These are phyloP conservation scores for Vaccinium myrtillus DNA, from an alignment of 148 eudicot genomes.

Conservation along the genomic window DNA sequence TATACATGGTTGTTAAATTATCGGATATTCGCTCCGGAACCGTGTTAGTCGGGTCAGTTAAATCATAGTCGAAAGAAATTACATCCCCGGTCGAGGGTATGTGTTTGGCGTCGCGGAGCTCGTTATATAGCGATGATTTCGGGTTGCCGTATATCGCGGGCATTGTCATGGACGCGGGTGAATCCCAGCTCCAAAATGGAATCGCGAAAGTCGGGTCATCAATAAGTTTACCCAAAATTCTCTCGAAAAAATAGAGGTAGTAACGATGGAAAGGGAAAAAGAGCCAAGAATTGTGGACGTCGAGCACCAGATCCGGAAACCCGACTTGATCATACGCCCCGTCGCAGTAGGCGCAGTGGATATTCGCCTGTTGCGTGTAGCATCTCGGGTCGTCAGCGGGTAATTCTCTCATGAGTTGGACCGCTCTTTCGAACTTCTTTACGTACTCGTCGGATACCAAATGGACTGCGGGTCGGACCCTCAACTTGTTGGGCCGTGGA, in stretches of 20 bases:
- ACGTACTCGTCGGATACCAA: conserved; percentile 40
- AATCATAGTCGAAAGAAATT: conserved; percentile 54
- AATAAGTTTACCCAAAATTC: conserved; percentile 53
- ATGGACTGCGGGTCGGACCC: conserved; percentile 71
- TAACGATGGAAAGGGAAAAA: conserved; percentile 81
- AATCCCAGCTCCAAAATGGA: conserved; percentile 86
- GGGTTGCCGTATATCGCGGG: conserved; percentile 45
- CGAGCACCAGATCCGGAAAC: conserved; percentile 52
- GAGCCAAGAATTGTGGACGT: conserved; percentile 81
- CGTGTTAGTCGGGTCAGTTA: conserved; percentile 22
- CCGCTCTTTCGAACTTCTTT: conserved; percentile 47
- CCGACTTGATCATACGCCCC: conserved; percentile 83
- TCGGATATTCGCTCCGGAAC: conserved; percentile 30
- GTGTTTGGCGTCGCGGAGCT: conserved; percentile 52
- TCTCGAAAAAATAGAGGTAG: conserved; percentile 70
- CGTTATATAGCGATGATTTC: conserved; percentile 45
- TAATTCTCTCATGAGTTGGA: conserved; percentile 65
- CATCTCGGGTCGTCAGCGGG: conserved; percentile 74
- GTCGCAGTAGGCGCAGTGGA: conserved; percentile 89
- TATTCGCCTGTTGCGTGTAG: conserved; percentile 69
- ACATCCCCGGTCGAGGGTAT: conserved; percentile 30
- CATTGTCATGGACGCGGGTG: conserved; percentile 56
- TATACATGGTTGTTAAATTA: conserved; percentile 68
- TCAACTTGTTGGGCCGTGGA: conserved; percentile 21
- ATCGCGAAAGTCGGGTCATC: conserved; percentile 72